These are phyloP conservation scores for Fusarium denticulatum DNA, from an alignment of 2,329 filamentous ascomycete genomes.

Conservation along the genomic window DNA sequence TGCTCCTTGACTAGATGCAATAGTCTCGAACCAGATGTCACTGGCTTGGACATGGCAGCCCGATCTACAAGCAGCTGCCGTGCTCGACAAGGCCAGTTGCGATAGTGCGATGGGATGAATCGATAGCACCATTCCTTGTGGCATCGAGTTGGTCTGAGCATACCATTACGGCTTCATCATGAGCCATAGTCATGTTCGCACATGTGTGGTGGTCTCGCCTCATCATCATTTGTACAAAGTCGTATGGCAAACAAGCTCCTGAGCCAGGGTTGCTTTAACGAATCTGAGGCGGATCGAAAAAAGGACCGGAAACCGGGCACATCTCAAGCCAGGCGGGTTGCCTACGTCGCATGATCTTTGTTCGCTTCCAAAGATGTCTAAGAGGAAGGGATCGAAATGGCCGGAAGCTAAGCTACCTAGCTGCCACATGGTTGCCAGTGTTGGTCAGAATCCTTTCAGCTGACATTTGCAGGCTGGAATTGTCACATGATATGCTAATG, in stretches of 20 bases:
- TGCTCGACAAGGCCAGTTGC: neutral
- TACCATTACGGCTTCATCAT: conserved; percentile 25
- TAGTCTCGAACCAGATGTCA: conserved; percentile 21
- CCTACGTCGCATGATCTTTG: conserved; percentile 8
- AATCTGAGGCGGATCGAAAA: conserved; percentile 23
- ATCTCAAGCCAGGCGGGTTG: conserved; percentile 11
- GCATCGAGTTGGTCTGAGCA: conserved; percentile 23
- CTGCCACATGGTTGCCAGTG: conserved; percentile 29
- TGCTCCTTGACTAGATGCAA: conserved; percentile 5
- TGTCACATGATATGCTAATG: conserved; percentile 35
- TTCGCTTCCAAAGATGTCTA: conserved; percentile 7
- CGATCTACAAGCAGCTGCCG: conserved; percentile 23
- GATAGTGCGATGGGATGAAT: conserved; percentile 25
- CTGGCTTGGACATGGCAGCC: neutral
- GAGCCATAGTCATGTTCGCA: conserved; percentile 6
- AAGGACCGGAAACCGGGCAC: conserved; percentile 14
- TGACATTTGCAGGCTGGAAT: neutral
- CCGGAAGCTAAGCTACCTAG: neutral
- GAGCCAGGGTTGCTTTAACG: conserved; percentile 21
- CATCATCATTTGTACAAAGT: conserved; percentile 24
- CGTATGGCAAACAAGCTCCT: conserved; percentile 29
- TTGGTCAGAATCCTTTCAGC: conserved; percentile 6
- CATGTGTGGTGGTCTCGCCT: conserved; percentile 11
- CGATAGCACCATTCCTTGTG: conserved; percentile 25
- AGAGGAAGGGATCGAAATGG: neutral